Conservation (phyloP, 306 rosid genomes). For the Calophaca sinica region DNA sequence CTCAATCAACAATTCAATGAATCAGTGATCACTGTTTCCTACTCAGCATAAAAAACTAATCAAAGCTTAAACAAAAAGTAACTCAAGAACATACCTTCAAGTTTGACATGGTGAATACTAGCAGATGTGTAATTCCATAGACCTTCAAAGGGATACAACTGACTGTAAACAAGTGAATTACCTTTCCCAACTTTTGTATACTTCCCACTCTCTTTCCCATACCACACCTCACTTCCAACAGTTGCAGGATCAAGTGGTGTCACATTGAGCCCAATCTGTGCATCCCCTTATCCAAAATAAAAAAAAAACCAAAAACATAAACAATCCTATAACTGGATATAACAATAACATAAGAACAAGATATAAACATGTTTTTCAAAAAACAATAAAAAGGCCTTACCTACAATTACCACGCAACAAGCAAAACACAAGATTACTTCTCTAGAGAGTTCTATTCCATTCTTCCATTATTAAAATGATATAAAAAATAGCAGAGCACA, state of each 20-base stretch:
- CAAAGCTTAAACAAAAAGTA: neutral
- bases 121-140: slow-evolving; percentile 89
- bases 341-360: too few relatives aligned
- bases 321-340: too few relatives aligned
- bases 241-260: slow-evolving; percentile 74
- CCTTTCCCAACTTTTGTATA: slow-evolving; percentile 61
- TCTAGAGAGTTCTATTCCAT: too few relatives aligned
- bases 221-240: slow-evolving; percentile 77
- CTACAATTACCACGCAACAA: too few relatives aligned
- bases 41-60: neutral
- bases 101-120: slow-evolving; percentile 86
- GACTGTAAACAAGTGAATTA: slow-evolving; percentile 72
- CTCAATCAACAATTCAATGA: neutral
- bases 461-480: too few relatives aligned
- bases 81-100: slow-evolving; percentile 65
- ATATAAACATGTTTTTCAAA: too few relatives aligned
- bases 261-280: slow-evolving; percentile 79
- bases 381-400: too few relatives aligned
- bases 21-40: neutral
- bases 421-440: too few relatives aligned
- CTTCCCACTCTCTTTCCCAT: slow-evolving; percentile 79
- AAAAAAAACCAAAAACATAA: too few relatives aligned
- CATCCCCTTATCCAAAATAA: slow-evolving; percentile 70
- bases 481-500: too few relatives aligned
- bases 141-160: slow-evolving; percentile 83